A percentile compares a stretch with the other conserved stretches of the same genome.
Conservation (phyloP, 768 basidiomycete species). For the Calocera cornea region DNA sequence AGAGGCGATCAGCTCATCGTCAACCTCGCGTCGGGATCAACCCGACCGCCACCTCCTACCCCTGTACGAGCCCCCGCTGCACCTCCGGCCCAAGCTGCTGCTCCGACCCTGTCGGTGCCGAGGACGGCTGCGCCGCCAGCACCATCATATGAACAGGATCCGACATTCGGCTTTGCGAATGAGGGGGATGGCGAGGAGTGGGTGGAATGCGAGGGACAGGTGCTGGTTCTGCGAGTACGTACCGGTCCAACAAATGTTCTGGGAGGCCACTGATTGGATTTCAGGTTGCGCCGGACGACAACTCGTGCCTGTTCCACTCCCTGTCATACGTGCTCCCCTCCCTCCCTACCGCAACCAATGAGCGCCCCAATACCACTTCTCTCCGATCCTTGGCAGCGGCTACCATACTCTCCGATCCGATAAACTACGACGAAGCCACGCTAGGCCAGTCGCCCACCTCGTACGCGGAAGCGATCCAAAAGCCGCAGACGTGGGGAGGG, state of each 20-base stretch:
- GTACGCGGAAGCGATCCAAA: constrained; percentile 72
- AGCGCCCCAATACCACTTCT: background rate
- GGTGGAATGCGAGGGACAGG: constrained; percentile 48
- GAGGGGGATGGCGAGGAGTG: constrained; percentile 36
- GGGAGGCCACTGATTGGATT: background rate
- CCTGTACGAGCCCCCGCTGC: constrained; percentile 6
- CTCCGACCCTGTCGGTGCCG: constrained; percentile 15
- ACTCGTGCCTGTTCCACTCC: constrained; percentile 86
- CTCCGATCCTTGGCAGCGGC: background rate
- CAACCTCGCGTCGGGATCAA: constrained; percentile 20
- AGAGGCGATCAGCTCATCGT: constrained; percentile 82
- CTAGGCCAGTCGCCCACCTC: constrained; percentile 57
- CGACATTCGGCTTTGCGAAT: constrained; percentile 6
- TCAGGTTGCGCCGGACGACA: constrained; percentile 90
- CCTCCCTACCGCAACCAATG: background rate
- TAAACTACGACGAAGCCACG: constrained; percentile 70
- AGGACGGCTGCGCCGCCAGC: constrained; percentile 13
- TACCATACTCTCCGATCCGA: constrained; percentile 52
- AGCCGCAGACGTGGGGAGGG: constrained; percentile 80
- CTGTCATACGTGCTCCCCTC: constrained; percentile 11
- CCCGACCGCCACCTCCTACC: constrained; percentile 5
- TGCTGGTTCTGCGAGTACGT: constrained; percentile 58
- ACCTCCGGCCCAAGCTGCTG: constrained; percentile 10
- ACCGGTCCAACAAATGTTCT: constrained; percentile 7
- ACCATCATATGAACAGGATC: constrained; percentile 2